Base-by-base conservation (phyloP, 2,329 filamentous ascomycete species). In the Cercospora sojina region DNA sequence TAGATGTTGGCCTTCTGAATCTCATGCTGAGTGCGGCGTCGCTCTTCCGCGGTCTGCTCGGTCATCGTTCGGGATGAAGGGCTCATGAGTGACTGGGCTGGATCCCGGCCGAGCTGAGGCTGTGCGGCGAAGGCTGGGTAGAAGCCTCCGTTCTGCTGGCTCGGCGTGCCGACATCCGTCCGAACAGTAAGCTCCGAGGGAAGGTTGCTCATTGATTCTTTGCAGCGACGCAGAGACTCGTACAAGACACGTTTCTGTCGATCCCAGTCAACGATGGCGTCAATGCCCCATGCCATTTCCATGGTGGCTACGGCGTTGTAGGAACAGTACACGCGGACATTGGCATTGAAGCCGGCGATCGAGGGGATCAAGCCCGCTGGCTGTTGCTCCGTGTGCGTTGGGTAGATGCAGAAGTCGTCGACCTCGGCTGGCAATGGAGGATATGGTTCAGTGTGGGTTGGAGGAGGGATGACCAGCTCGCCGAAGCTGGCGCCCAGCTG, bases 1-100 rank as follows among this genome's bases (percentile, higher is more conserved):
- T 94, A 92, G 43, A 97, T 91, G 77, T 96, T 96, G 6, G 92
- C 91, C 76, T 96, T 96, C 77, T 96, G 92, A 31, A 97, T 95
- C 79, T 96, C 93, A 71, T 89, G 92, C 75, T 95, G 91, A 4
- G 93, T 80, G 31, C 75, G 73, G 41, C 80, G 77, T 5, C 81
- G 78, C 43, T 80, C 74, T 66, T 81, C 80, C 1, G 76, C 73
- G 12, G 73, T 68, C 43, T 79, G 76, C 27, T 75, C 73, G n/a
- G 64, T 60, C 56, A 73, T 71, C 8, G 65, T 61, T 10, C 71
- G 73, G 49, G 75, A 76, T 2, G 69, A 69, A 43, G 78, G 78
- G 73, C 77, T 73, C 68, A 74, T 73, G 13, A 76, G 68, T 41
- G 71, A 70, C 64, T 74, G 67, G 49, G 71, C 71, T 27, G 72